phyloP scores from a whole-genome alignment of 768 basidiomycete species.

The Tylopilus balloui region DNA sequence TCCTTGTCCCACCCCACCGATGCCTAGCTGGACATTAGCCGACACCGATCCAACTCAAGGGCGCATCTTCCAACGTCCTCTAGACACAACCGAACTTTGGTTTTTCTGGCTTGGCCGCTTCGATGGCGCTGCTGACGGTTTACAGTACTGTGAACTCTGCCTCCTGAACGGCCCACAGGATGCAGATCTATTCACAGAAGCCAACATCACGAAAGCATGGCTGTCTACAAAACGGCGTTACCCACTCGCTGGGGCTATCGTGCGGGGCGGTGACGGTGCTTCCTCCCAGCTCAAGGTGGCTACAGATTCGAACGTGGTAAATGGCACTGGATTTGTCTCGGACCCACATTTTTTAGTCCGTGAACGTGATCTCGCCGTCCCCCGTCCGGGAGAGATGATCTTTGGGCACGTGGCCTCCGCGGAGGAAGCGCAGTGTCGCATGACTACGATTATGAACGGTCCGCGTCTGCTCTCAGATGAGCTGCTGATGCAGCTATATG shows the following conservation, averaged over 20 bases:
- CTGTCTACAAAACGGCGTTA: constrained; percentile 41
- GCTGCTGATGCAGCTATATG: background rate
- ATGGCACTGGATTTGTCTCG: background rate
- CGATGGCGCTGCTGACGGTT: constrained; percentile 41
- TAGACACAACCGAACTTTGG: constrained; percentile 37
- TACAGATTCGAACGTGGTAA: background rate
- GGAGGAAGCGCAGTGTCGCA: constrained; percentile 32
- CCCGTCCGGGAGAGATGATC: constrained; percentile 36
- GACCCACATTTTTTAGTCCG: constrained; percentile 39
- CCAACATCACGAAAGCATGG: constrained; percentile 43
- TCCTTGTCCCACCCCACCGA: background rate
- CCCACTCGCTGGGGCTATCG: constrained; percentile 43
- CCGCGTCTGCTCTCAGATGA: constrained; percentile 34
- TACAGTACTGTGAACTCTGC: constrained; percentile 29
- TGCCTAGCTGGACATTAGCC: constrained; percentile 16
- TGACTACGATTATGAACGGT: constrained; percentile 31
- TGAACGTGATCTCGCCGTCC: constrained; percentile 31
- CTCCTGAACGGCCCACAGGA: constrained; percentile 27
- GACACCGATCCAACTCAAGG: constrained; percentile 1
- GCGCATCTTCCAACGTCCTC: constrained; percentile 31
- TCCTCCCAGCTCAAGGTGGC: background rate
- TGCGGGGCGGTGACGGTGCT: constrained; percentile 21
- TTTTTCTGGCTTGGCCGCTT: constrained; percentile 42
- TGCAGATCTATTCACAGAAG: constrained; percentile 24
- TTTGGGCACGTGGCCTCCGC: constrained; percentile 31